Base-by-base conservation (phyloP, 2,329 filamentous ascomycete species). In the Phialophora chinensis region DNA sequence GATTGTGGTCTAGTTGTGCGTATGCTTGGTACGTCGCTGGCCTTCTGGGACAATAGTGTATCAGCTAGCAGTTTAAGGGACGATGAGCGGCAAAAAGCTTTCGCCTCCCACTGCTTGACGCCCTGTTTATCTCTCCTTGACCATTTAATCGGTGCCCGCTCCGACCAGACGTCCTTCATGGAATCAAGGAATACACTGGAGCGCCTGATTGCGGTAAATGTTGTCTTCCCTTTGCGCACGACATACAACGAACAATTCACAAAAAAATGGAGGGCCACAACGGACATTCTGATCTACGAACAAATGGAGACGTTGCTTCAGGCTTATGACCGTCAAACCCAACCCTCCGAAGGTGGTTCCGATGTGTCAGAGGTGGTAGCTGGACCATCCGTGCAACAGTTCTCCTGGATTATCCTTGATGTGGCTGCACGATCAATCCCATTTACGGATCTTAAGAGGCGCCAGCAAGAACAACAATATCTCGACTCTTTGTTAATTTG, bases 391-490 rank as follows among this genome's bases (percentile, higher is more conserved):
- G 4, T 31, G 11, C 20, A 20, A 7, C 29, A 55, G 38, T 31
- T 64, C 27, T 61, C 47, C 4, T 63, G 61, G 60, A 64, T 65
- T 25, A 55, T 71, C 12, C 74, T 79, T n/a, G 77, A 12, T 73
- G 79, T 69, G 73, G 76, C 7, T 73, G 80, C 42, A 71, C 73
- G 62, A 75, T 79, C 29, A 74, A 75, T 83, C 17, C 80, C 79
- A 20, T 75, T 80, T 63, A 76, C 79, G 63, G 77, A 78, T 11
- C 80, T 81, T 54, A 76, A 76, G 53, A 75, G 79, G 44, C 78
- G 81, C 69, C 78, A 77, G 7, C 73, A 78, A 27, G 83, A 85
- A 72, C 79, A 79, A 47, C 75, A 78, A 14, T 85, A 83, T 83
- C 72, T 86, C 58, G 82, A 84, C 71, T 78, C 77, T 2, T 73